phyloP scores from a whole-genome alignment of 208 protist genomes.

The Leishmania gerbilli region DNA sequence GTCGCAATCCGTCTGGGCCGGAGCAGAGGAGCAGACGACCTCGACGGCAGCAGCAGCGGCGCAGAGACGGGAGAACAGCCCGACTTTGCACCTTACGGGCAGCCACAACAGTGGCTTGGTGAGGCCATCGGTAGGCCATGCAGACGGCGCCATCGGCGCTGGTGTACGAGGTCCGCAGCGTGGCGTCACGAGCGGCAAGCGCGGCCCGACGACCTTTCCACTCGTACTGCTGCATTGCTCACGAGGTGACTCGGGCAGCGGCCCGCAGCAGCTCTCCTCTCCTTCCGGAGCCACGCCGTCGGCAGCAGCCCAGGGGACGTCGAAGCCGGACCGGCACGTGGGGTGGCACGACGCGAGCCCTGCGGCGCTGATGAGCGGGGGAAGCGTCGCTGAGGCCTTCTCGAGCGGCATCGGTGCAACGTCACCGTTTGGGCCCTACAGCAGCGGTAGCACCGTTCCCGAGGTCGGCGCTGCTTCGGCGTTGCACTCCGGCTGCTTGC shows the following conservation, averaged over 20 bases:
- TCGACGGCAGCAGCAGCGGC: not conserved
- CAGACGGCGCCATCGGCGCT: not conserved
- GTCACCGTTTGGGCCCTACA: not conserved
- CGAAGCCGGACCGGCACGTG: slow-evolving; percentile 18
- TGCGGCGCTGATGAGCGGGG: not conserved
- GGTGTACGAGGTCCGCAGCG: not conserved
- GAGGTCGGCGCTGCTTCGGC: not conserved
- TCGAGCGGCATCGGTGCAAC: not conserved
- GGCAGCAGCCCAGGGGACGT: not conserved
- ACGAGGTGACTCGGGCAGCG: not conserved
- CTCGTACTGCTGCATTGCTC: not conserved
- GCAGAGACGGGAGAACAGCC: not conserved
- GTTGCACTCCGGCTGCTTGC: slow-evolving; percentile 24
- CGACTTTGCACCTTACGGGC: not conserved
- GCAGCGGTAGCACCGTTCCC: not conserved
- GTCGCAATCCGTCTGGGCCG: slow-evolving; percentile 33
- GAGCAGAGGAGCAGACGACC: not conserved
- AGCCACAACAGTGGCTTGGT: not conserved
- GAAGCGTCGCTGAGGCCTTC: not conserved
- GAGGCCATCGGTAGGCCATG: not conserved
- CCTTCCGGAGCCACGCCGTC: not conserved
- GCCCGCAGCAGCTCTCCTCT: not conserved
- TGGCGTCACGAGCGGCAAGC: not conserved
- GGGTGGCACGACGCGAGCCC: slow-evolving; percentile 21
- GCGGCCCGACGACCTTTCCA: not conserved